A percentile compares a stretch with the other conserved stretches of the same genome.
Evolutionary conservation across 345 rosid species (phyloP).

Genomic region (Acer negundo): DNA sequence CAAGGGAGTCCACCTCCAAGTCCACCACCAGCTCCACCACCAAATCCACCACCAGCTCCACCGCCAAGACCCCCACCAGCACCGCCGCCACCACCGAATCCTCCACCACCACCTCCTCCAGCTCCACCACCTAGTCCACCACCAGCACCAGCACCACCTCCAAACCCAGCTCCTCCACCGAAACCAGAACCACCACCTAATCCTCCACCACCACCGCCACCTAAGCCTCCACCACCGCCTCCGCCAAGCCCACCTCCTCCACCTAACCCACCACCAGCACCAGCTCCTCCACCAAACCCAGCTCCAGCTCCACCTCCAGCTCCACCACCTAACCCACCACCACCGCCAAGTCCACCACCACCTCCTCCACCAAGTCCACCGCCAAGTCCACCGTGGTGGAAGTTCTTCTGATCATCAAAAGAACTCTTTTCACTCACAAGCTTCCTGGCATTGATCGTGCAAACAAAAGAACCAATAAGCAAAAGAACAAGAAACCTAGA

Average conservation of each 20-base stretch:
- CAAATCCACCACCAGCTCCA: conserved; percentile 33
- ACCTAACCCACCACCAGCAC: conserved; percentile 39
- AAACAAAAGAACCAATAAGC: conserved; percentile 40
- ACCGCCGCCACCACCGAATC: conserved; percentile 30
- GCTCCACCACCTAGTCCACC: conserved; percentile 37
- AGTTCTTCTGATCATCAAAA: conserved; percentile 43
- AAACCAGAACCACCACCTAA: conserved; percentile 30
- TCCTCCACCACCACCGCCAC: conserved; percentile 31
- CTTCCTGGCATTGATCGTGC: conserved; percentile 37
- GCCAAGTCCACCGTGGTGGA: conserved; percentile 28
- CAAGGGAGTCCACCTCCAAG: conserved; percentile 37
- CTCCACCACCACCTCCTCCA: conserved; percentile 37
- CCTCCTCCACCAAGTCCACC: conserved; percentile 37
- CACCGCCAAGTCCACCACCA: conserved; percentile 35
- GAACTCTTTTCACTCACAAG: conserved; percentile 31
- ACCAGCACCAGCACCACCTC: conserved; percentile 33
- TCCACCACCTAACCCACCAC: conserved; percentile 41
- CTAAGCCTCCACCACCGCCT: conserved; percentile 20
- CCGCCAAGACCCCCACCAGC: conserved; percentile 19
- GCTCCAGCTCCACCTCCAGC: conserved; percentile 30
- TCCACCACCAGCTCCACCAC: conserved; percentile 37
- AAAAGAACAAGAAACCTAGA: conserved; percentile 38
- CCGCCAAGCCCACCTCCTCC: conserved; percentile 38
- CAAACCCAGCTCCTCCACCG: conserved; percentile 32
- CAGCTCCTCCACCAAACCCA: conserved; percentile 28